Evolutionary conservation across 805 yeast genomes (phyloP), one percentile per base, ranked within the genome.

Genomic region (Pichia membranifaciens): DNA sequence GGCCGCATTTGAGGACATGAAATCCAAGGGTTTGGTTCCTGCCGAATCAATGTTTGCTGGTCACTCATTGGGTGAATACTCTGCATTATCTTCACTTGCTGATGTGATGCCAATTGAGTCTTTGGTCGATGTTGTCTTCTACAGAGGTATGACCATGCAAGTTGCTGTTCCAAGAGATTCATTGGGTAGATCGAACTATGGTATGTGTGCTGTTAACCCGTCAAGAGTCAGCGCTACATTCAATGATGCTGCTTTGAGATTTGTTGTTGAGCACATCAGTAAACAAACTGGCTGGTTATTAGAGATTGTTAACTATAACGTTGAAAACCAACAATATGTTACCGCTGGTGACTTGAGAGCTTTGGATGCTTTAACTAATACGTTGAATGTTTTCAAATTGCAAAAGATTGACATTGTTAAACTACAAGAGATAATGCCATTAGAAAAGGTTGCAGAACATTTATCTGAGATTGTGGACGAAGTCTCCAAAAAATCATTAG

Each of bases 101-200:
- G 96, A 93, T 66, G 97, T 95, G 50, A 91, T 93, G 98, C 96
- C 98, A 42, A 89, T 93, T 59, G 99, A 93, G 73, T 85, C 95
- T 5, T 76, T 91, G 58, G 97, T 91, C 53, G 98, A 91, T 68
- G 95, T 91, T 68, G 98, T 91, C 46, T 93, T 93, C 79, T 95
- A 93, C 79, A 84, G 99, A 76, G 99, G 99, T 79, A 93, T 93
- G 98, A 95, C 99, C 43, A 93, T 93, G 99, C 99, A 93, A 75
- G 99, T 93, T 56, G 99, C 99, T 41, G 99, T 93, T 56, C 98
- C 98, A 66, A 85, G 99, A 74, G 99, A 93, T 70, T 79, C 82
- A 47, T 66, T 71, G 44, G 99, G 99, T 43, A 85, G 98, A 73
- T 93, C 99, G 50, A 93, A 93, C 76, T 93, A 93, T 64, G 98